Conservation (phyloP, 768 basidiomycete genomes). For the Suillus variegatus region DNA sequence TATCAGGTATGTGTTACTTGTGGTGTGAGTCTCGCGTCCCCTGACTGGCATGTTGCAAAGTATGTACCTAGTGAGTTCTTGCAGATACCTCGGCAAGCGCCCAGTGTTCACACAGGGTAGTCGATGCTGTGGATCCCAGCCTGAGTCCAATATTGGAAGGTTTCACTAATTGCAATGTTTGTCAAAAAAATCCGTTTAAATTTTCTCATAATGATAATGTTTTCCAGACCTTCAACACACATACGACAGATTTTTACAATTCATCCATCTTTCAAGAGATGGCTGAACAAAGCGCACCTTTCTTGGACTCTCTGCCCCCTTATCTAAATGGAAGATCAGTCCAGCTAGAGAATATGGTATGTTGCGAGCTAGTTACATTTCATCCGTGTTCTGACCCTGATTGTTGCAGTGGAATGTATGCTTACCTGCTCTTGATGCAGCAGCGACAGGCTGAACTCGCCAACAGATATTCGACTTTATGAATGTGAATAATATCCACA, state of each 20-base stretch:
- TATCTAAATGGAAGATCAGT: slow-evolving; percentile 57
- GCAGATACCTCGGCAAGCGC: background rate
- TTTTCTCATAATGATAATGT: background rate
- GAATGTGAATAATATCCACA: slow-evolving; percentile 72
- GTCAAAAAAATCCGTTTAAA: slow-evolving; percentile 12
- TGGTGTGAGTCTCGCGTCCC: slow-evolving; percentile 1
- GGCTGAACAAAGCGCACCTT: slow-evolving; percentile 43
- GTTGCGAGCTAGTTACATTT: slow-evolving; percentile 3
- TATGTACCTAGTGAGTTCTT: slow-evolving; percentile 43
- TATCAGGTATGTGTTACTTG: slow-evolving; percentile 49
- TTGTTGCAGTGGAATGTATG: slow-evolving; percentile 47
- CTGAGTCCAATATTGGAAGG: slow-evolving; percentile 68
- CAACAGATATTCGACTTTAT: slow-evolving; percentile 68
- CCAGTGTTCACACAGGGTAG: slow-evolving; percentile 31
- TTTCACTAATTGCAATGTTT: slow-evolving; percentile 59
- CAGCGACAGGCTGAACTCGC: background rate
- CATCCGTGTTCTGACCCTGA: slow-evolving; percentile 11
- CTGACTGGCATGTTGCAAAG: slow-evolving; percentile 26
- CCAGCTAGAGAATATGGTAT: slow-evolving; percentile 59
- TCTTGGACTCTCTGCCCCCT: slow-evolving; percentile 49
- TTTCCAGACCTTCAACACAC: slow-evolving; percentile 46
- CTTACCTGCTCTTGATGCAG: background rate
- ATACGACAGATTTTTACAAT: slow-evolving; percentile 54
- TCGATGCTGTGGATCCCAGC: slow-evolving; percentile 63
- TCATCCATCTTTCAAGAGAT: slow-evolving; percentile 53